These are phyloP conservation scores for Myriangium duriaei DNA, from an alignment of 2,329 filamentous ascomycete genomes.

Conservation along the genomic window DNA sequence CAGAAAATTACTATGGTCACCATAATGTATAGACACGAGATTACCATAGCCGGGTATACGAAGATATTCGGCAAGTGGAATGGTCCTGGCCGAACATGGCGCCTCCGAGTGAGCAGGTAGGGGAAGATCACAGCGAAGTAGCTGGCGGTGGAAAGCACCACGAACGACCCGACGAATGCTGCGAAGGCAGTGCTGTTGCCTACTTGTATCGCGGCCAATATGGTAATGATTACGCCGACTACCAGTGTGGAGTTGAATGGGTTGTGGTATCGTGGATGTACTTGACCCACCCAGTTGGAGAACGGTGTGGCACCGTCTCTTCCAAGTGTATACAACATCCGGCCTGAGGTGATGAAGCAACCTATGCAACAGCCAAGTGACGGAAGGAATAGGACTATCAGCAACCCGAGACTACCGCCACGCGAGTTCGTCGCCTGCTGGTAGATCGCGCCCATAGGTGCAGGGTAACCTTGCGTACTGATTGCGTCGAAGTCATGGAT, in stretches of 20 bases:
- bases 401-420: constrained; percentile 30
- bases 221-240: constrained; percentile 38
- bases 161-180: constrained; percentile 50
- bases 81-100: constrained; percentile 41
- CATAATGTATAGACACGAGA: constrained; percentile 45
- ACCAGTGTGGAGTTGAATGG: constrained; percentile 45
- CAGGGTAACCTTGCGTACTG: constrained; percentile 32
- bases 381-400: constrained; percentile 37
- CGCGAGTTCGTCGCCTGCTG: constrained; percentile 32
- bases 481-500: constrained; percentile 46
- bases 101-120: constrained; percentile 27
- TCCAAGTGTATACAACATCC: constrained; percentile 50
- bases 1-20: constrained; percentile 53
- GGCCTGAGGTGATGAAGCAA: constrained; percentile 47
- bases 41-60: constrained; percentile 40
- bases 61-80: constrained; percentile 41
- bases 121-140: constrained; percentile 52
- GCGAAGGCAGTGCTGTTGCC: constrained; percentile 55
- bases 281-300: constrained; percentile 32
- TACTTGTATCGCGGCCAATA: constrained; percentile 53
- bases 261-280: constrained; percentile 36
- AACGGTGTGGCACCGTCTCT: constrained; percentile 47
- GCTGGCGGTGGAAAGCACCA: constrained; percentile 42
- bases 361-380: constrained; percentile 42
- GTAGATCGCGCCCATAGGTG: constrained; percentile 55